Percentiles rank a stretch among this genome's conserved stretches.
Conservation (phyloP, 768 basidiomycete species). For the Psilocybe azurescens region DNA sequence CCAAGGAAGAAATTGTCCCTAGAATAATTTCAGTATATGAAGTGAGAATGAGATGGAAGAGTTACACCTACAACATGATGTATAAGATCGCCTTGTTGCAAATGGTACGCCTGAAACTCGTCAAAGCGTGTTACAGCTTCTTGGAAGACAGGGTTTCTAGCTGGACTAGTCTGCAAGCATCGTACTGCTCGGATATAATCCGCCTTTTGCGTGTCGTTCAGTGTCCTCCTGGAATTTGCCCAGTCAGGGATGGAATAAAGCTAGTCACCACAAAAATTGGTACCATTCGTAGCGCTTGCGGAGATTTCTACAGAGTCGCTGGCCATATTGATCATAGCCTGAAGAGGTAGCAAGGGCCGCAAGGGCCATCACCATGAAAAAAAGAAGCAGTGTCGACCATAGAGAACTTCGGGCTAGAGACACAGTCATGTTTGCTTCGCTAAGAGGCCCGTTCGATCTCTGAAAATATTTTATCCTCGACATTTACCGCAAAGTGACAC, state of each 20-base stretch:
- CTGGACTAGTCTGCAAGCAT: conserved; percentile 37
- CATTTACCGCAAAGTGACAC: too few species aligned
- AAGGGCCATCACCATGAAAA: neutral
- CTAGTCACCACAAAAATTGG: neutral
- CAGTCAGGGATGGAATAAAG: neutral
- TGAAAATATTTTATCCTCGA: too few species aligned
- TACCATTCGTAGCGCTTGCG: conserved; percentile 16
- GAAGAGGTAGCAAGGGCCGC: neutral
- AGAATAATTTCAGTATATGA: neutral
- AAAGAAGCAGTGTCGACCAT: neutral
- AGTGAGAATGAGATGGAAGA: neutral
- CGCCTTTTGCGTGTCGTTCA: conserved; percentile 25
- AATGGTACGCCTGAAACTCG: conserved; percentile 43
- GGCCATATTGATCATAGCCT: neutral
- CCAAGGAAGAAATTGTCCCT: conserved; percentile 45
- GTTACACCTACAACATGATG: conserved; percentile 37
- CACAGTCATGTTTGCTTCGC: too few species aligned
- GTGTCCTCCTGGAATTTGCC: neutral
- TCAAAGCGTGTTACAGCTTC: conserved; percentile 40
- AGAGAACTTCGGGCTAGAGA: too few species aligned
- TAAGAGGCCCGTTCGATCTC: too few species aligned
- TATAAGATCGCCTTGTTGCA: conserved; percentile 30
- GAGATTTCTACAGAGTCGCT: neutral
- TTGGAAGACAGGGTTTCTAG: conserved; percentile 22
- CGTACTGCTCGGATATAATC: conserved; percentile 37